Evolutionary conservation across 2,329 filamentous ascomycete species (phyloP), one percentile per base, ranked within the genome.

Genomic region (Ceratocystis colombiana): DNA sequence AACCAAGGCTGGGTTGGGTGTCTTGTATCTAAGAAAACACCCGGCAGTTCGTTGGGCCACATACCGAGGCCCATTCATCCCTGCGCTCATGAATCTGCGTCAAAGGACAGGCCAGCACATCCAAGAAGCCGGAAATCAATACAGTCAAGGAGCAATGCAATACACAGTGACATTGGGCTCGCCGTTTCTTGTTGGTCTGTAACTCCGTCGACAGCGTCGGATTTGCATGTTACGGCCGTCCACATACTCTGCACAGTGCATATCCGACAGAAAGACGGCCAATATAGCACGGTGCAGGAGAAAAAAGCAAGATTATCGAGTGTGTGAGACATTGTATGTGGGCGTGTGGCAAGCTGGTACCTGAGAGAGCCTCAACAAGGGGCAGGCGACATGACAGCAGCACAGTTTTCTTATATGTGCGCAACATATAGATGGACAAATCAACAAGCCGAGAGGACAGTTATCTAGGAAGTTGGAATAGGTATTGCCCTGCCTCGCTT

Each of bases 321-420:
- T 22, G 46, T 20, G 46, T 48, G 15, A 48, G 20, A 48, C 46
- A 48, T 48, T 22, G 46, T 22, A 48, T 48, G 50, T 30, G 20
- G 25, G 25, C 3, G 12, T 55, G 50, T 55, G 50, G 50, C 50
- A 55, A 25, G 50, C 15, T 30, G 50, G 50, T 55, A 25, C 50
- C 20, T 55, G 50, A 55, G 50, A 55, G 50, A 55, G 50, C 50
- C 50, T 55, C 50, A 55, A 22, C 50, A 55, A 25, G 50, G 50
- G 50, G 50, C 20, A 15, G 8, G 22, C 50, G 20, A 55, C 20
- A 30, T 55, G 50, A 28, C 50, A 28, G 50, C 50, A 28, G 50
- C 50, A 55, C 7, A 22, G 50, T 15, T 20, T 48, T 48, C 17
- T 48, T 48, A 48, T 48, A 48, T 48, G 46, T 48, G 46, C 17